These are phyloP conservation scores for Aspergillus steynii DNA, from an alignment of 495 filamentous ascomycete species.

Conservation along the genomic window DNA sequence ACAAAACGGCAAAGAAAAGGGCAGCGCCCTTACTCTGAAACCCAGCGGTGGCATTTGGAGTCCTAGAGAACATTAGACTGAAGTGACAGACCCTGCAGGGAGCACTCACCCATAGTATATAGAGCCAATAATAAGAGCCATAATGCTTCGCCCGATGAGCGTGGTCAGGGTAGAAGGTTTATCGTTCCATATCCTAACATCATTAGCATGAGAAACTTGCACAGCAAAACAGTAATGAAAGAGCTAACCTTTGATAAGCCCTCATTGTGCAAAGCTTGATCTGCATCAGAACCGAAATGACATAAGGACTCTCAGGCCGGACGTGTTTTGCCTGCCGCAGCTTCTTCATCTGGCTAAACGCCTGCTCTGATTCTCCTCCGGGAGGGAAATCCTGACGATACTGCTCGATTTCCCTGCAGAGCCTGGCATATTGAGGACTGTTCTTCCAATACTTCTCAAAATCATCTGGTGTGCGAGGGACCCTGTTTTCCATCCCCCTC, in stretches of 20 bases:
- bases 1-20: slow-evolving; percentile 88
- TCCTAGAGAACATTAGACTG: slow-evolving; percentile 37
- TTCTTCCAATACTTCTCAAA: slow-evolving; percentile 64
- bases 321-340: slow-evolving; percentile 44
- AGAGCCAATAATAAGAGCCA: slow-evolving; percentile 81
- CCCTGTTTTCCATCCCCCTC: slow-evolving; percentile 59
- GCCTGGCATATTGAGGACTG: slow-evolving; percentile 48
- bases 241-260: slow-evolving; percentile 47
- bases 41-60: slow-evolving; percentile 58
- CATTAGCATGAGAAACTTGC: slow-evolving; percentile 23
- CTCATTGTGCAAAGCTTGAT: slow-evolving; percentile 50
- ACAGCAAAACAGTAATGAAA: neutral
- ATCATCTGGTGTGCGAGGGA: slow-evolving; percentile 70
- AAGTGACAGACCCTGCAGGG: neutral
- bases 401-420: slow-evolving; percentile 50
- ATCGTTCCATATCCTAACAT: slow-evolving; percentile 64
- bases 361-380: slow-evolving; percentile 33
- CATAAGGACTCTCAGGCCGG: slow-evolving; percentile 44
- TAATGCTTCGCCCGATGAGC: slow-evolving; percentile 75
- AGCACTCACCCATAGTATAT: slow-evolving; percentile 73
- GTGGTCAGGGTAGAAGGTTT: slow-evolving; percentile 71
- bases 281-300: slow-evolving; percentile 49
- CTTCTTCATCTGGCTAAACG: slow-evolving; percentile 35
- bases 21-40: slow-evolving; percentile 83
- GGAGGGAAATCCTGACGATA: slow-evolving; percentile 43